A percentile compares a stretch with the other conserved stretches of the same genome.
Evolutionary conservation across 306 rosid species (phyloP).

Genomic region (Coriaria nepalensis): DNA sequence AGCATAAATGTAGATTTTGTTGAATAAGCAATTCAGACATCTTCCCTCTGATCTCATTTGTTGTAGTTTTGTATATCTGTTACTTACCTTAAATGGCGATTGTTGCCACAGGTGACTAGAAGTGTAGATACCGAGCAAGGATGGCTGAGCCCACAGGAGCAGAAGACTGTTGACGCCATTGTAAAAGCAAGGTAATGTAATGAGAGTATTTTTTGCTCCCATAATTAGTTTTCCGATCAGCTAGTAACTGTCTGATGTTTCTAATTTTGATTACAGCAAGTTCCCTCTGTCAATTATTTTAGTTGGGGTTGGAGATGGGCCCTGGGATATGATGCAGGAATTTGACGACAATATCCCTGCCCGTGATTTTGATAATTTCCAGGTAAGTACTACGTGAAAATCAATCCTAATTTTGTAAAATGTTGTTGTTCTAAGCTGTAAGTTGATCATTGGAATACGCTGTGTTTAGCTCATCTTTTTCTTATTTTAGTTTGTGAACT

Average conservation of each 20-base stretch:
- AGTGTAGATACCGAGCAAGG: slow-evolving; percentile 74
- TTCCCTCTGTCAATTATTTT: slow-evolving; percentile 82
- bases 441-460: slow-evolving; percentile 6
- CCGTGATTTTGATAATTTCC: slow-evolving; percentile 83
- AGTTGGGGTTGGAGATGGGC: slow-evolving; percentile 99
- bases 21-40: slow-evolving; percentile 6
- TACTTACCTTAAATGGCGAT: not conserved
- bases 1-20: not conserved
- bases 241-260: slow-evolving; percentile 15
- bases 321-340: slow-evolving; percentile 96
- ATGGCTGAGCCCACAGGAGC: slow-evolving; percentile 78
- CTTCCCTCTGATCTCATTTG: not conserved
- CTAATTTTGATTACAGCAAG: slow-evolving; percentile 38
- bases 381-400: slow-evolving; percentile 30
- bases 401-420: not conserved
- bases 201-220: slow-evolving; percentile 6
- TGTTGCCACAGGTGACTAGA: slow-evolving; percentile 67
- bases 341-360: slow-evolving; percentile 93
- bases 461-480: slow-evolving; percentile 9
- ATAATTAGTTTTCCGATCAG: slow-evolving; percentile 5
- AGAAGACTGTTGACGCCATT: slow-evolving; percentile 77
- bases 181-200: slow-evolving; percentile 72
- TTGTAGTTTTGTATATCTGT: no score
- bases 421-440: slow-evolving; percentile 6
- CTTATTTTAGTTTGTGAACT: slow-evolving; percentile 61